Evolutionary conservation across 192 early-diverging fungal species (phyloP).

Genomic region (Coemansia sp.): DNA sequence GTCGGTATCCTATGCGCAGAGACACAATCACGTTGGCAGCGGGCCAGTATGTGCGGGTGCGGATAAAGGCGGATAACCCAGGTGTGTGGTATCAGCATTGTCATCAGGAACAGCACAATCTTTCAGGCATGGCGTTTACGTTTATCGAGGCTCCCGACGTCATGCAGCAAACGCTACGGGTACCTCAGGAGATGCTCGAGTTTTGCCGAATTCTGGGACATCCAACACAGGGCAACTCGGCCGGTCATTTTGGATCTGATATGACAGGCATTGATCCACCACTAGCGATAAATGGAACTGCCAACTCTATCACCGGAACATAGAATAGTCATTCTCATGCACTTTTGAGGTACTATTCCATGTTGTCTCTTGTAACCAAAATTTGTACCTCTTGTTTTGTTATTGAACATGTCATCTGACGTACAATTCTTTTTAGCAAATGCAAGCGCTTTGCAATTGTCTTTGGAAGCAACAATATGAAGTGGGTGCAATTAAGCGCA

Average conservation of each 20-base stretch:
- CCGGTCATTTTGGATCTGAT: conserved; percentile 38
- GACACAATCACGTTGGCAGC: conserved; percentile 67
- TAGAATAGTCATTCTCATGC: no score
- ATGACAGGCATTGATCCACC: not conserved
- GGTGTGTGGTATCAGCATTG: conserved; percentile 81
- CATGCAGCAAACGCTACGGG: conserved; percentile 51
- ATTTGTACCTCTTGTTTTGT: no score
- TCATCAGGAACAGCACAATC: not conserved
- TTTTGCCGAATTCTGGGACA: conserved; percentile 62
- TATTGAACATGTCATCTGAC: no score
- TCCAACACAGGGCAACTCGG: conserved; percentile 65
- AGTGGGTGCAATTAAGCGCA: no score
- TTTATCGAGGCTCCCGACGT: conserved; percentile 71
- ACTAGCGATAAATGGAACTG: not conserved
- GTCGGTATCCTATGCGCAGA: conserved; percentile 45
- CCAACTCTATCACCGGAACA: no score
- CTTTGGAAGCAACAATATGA: no score
- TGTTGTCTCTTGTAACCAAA: no score
- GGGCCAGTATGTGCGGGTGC: conserved; percentile 60
- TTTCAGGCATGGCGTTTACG: conserved; percentile 57
- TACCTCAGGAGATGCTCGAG: conserved; percentile 57
- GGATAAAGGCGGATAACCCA: conserved; percentile 80
- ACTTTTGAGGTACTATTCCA: no score
- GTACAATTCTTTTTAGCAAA: no score
- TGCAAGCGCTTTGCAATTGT: no score